Evolutionary conservation across 1,284 basidiomycete species (phyloP).

Genomic region (Melampsora americana): DNA sequence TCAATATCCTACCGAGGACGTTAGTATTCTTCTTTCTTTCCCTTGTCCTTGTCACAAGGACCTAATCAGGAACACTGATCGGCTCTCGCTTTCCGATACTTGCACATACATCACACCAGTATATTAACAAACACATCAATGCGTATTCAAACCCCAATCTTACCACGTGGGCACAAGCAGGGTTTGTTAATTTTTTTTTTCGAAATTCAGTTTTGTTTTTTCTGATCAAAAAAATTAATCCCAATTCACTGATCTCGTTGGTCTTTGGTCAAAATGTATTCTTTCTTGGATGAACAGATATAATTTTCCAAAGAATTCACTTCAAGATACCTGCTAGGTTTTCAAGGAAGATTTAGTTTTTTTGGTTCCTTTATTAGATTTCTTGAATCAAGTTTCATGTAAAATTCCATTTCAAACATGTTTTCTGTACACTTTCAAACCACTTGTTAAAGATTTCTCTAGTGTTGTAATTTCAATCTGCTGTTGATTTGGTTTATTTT

Average conservation of each 20-base stretch:
- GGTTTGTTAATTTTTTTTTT: slow-evolving; percentile 12
- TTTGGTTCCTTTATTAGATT: too few relatives aligned
- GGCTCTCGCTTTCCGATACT: too few relatives aligned
- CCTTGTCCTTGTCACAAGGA: background rate
- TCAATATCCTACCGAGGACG: slow-evolving; percentile 38
- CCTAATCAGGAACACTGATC: background rate
- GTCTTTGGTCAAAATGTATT: background rate
- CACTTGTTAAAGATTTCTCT: too few relatives aligned
- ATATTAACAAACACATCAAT: slow-evolving; percentile 36
- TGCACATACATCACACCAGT: background rate
- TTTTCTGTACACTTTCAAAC: too few relatives aligned
- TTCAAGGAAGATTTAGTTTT: too few relatives aligned
- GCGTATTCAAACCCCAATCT: slow-evolving; percentile 42
- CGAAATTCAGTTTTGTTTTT: background rate
- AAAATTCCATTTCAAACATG: too few relatives aligned
- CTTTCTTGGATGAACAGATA: background rate
- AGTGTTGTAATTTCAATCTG: too few relatives aligned
- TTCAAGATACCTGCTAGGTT: background rate
- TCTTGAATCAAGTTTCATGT: too few relatives aligned
- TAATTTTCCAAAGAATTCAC: slow-evolving; percentile 13
- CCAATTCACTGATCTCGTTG: background rate
- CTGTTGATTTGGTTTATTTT: too few relatives aligned
- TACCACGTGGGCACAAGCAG: slow-evolving; percentile 42
- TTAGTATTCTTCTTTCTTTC: background rate
- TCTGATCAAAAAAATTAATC: too few relatives aligned